phyloP scores from a whole-genome alignment of 1,139 yeast species.

The Debaryomycetaceae sp. region DNA sequence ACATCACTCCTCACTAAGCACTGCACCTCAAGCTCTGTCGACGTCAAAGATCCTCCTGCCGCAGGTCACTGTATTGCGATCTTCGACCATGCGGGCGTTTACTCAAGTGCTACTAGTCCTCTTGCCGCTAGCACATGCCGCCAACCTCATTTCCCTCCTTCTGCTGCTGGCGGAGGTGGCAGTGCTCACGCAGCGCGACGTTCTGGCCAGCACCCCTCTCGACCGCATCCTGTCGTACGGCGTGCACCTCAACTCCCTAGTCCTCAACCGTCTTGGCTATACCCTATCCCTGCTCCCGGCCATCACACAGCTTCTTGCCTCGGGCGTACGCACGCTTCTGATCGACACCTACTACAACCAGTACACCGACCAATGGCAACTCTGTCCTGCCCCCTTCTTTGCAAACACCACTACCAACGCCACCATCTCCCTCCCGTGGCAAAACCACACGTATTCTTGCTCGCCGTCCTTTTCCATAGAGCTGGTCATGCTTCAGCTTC shows the following conservation, averaged over 20 bases:
- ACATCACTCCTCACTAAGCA: no score
- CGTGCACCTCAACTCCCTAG: constrained; percentile 35
- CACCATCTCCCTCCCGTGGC: constrained; percentile 7
- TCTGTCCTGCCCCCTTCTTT: constrained; percentile 51
- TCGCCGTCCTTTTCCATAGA: constrained; percentile 33
- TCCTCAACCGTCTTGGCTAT: constrained; percentile 47
- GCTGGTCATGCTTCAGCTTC: constrained; percentile 23
- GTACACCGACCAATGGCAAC: constrained; percentile 41
- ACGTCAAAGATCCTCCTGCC: no score
- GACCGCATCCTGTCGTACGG: constrained; percentile 53
- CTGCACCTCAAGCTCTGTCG: no score
- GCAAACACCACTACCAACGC: constrained; percentile 14
- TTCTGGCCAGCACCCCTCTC: constrained; percentile 42
- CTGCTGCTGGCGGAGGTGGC: constrained; percentile 17
- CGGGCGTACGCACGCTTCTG: constrained; percentile 43
- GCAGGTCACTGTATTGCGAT: no score
- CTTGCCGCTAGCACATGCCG: no score
- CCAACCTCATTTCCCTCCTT: no score
- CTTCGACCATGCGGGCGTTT: no score
- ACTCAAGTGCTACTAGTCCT: no score
- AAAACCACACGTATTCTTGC: constrained; percentile 21
- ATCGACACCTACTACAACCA: constrained; percentile 64
- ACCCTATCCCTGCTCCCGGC: constrained; percentile 25
- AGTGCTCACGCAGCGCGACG: constrained; percentile 58
- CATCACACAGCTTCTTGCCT: constrained; percentile 28